A percentile compares a stretch with the other conserved stretches of the same genome.
Conservation (phyloP, 495 filamentous ascomycete species). For the Aspergillus bertholletiae region DNA sequence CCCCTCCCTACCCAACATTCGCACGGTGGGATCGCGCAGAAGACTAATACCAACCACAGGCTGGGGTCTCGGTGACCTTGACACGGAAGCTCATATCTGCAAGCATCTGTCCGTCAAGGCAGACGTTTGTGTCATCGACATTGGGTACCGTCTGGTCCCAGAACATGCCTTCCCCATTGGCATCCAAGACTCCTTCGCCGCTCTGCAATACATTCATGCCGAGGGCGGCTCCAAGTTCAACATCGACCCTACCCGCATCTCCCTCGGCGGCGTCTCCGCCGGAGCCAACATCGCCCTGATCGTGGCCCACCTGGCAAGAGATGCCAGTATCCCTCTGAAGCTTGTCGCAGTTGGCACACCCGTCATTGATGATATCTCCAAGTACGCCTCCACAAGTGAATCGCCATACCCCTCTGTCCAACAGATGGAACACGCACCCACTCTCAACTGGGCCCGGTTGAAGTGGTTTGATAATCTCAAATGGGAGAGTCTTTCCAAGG, state of each 20-base stretch:
- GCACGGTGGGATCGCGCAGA: neutral
- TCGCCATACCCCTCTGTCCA: slow-evolving; percentile 45
- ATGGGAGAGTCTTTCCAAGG: slow-evolving; percentile 19
- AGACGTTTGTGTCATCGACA: slow-evolving; percentile 45
- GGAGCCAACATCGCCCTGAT: slow-evolving; percentile 44
- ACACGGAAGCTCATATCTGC: slow-evolving; percentile 33
- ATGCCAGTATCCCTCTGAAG: slow-evolving; percentile 38
- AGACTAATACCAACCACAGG: slow-evolving; percentile 26
- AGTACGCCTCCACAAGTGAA: slow-evolving; percentile 35
- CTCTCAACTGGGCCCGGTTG: slow-evolving; percentile 46
- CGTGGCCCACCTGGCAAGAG: slow-evolving; percentile 47
- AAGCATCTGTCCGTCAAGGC: slow-evolving; percentile 31
- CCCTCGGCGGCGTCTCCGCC: slow-evolving; percentile 49
- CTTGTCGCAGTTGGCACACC: slow-evolving; percentile 39
- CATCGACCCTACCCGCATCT: slow-evolving; percentile 39
- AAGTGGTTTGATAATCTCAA: slow-evolving; percentile 41
- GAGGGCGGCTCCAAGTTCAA: slow-evolving; percentile 37
- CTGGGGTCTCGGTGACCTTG: slow-evolving; percentile 46
- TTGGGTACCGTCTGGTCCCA: slow-evolving; percentile 50
- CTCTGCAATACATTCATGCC: slow-evolving; percentile 21
- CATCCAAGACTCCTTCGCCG: slow-evolving; percentile 45
- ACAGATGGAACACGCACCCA: slow-evolving; percentile 39
- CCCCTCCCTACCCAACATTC: neutral
- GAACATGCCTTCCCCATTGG: slow-evolving; percentile 44
- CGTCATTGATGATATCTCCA: slow-evolving; percentile 32